These are phyloP conservation scores for Pseudogymnoascus sp. DNA, from an alignment of 2,329 filamentous ascomycete species.

Conservation along the genomic window DNA sequence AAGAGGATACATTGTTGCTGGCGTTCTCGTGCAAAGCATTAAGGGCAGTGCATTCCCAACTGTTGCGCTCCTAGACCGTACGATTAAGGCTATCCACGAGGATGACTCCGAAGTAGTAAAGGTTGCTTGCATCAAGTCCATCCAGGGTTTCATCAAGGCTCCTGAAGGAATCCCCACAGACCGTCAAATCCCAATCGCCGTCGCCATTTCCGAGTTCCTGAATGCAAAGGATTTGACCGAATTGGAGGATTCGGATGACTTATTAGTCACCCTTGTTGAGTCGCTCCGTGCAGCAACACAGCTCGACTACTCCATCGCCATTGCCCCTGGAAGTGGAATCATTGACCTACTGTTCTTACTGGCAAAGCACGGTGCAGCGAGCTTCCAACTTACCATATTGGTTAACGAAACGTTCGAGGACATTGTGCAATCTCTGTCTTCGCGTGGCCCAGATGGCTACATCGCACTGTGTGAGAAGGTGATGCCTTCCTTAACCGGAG, in stretches of 20 bases:
- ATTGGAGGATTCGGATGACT: slow-evolving; percentile 80
- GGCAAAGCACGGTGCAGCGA: slow-evolving; percentile 78
- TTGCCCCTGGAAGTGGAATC: slow-evolving; percentile 65
- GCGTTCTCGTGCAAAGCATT: slow-evolving; percentile 65
- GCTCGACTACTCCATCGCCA: slow-evolving; percentile 66
- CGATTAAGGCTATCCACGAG: slow-evolving; percentile 65
- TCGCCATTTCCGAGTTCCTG: slow-evolving; percentile 64
- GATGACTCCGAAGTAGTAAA: slow-evolving; percentile 84
- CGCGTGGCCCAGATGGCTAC: slow-evolving; percentile 60
- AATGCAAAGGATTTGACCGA: slow-evolving; percentile 73
- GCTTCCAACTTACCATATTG: slow-evolving; percentile 84
- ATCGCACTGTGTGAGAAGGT: slow-evolving; percentile 76
- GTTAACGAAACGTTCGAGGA: slow-evolving; percentile 90
- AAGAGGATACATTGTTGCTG: slow-evolving; percentile 79
- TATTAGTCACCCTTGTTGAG: slow-evolving; percentile 84
- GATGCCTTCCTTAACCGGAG: slow-evolving; percentile 76
- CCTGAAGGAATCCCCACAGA: slow-evolving; percentile 43
- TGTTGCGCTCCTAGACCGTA: slow-evolving; percentile 59
- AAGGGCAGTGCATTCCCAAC: slow-evolving; percentile 50
- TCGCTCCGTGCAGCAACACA: slow-evolving; percentile 76
- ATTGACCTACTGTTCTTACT: slow-evolving; percentile 81
- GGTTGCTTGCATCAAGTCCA: slow-evolving; percentile 80
- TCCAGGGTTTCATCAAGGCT: slow-evolving; percentile 58
- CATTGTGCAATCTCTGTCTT: slow-evolving; percentile 63
- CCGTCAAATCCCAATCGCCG: slow-evolving; percentile 54